Evolutionary conservation across 75 land plant genomes (phyloP), one percentile per base, ranked within the genome.

Genomic region (Adiantum capillusveneris): DNA sequence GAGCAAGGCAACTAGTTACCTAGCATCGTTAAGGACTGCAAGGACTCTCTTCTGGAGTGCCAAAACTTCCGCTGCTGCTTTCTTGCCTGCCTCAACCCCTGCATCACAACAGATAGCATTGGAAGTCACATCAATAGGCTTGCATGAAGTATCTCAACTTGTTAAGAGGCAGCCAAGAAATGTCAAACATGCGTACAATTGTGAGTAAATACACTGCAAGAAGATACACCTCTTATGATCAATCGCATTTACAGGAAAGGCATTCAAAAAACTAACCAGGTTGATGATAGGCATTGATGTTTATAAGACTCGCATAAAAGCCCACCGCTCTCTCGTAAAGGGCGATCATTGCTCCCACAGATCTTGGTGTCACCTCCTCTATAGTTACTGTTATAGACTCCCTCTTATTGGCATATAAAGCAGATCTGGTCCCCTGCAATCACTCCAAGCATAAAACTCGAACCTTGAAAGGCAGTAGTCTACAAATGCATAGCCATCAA

Each of bases 81-180:
- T 92, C 65, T 92, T 92, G n/a, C 94, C 97, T 46, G 94, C 94
- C 75, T 92, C 97, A 58, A 92, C 97, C 58, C 97, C 97, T 92
- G n/a, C n/a, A n/a, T n/a, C n/a, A n/a, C n/a, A n/a, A n/a, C n/a
- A n/a, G n/a, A n/a, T n/a, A n/a, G n/a, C n/a, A n/a, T n/a, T n/a
- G n/a, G n/a, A n/a, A n/a, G n/a, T n/a, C n/a, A n/a, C n/a, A n/a
- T n/a, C n/a, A n/a, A n/a, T n/a, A n/a, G n/a, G n/a, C n/a, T n/a
- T n/a, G n/a, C n/a, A n/a, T n/a, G n/a, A n/a, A n/a, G n/a, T n/a
- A n/a, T n/a, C n/a, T n/a, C n/a, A n/a, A n/a, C n/a, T n/a, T n/a
- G n/a, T n/a, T n/a, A n/a, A n/a, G n/a, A n/a, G n/a, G n/a, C n/a
- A n/a, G n/a, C n/a, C n/a, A n/a, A n/a, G n/a, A n/a, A n/a, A n/a